A percentile compares a stretch with the other conserved stretches of the same genome.
Conservation (phyloP, 2,329 filamentous ascomycete genomes). For the Epicoccum nigrum region DNA sequence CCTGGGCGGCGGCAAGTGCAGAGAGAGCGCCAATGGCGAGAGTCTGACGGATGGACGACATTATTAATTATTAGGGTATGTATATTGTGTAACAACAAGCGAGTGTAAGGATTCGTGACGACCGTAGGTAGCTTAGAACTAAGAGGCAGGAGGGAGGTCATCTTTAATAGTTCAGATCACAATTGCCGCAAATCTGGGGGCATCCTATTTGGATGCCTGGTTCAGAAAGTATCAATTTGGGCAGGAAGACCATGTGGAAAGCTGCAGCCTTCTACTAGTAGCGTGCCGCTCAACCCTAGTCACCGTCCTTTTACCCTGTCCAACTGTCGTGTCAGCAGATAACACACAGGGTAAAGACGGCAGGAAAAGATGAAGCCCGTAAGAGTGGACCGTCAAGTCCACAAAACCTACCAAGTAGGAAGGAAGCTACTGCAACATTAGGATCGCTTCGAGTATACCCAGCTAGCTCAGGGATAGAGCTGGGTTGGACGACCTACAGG, state of each 20-base stretch:
- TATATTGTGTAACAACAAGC: constrained; percentile 24
- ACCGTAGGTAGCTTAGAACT: constrained; percentile 4
- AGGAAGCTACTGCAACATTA: not conserved
- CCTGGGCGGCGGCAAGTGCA: constrained; percentile 40
- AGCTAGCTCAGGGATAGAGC: too few relatives aligned
- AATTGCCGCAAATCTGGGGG: constrained; percentile 1
- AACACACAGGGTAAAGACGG: not conserved
- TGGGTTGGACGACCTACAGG: too few relatives aligned
- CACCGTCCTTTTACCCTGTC: not conserved
- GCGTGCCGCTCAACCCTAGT: not conserved
- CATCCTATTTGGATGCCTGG: not conserved
- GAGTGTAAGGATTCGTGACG: constrained; percentile 25
- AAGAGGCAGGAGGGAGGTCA: constrained; percentile 24
- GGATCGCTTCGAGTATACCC: not conserved
- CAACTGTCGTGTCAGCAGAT: not conserved
- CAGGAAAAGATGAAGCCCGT: not conserved
- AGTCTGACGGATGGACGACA: constrained; percentile 32
- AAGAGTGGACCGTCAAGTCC: not conserved
- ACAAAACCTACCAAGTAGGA: not conserved
- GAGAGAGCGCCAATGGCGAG: constrained; percentile 31
- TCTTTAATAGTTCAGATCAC: constrained; percentile 21
- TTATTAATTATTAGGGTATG: constrained; percentile 35
- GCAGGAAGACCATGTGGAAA: not conserved
- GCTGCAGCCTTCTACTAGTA: not conserved
- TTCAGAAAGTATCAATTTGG: constrained; percentile 13